Conservation (phyloP, 2,329 filamentous ascomycete species). For the Cordyceps fumosorosea region DNA sequence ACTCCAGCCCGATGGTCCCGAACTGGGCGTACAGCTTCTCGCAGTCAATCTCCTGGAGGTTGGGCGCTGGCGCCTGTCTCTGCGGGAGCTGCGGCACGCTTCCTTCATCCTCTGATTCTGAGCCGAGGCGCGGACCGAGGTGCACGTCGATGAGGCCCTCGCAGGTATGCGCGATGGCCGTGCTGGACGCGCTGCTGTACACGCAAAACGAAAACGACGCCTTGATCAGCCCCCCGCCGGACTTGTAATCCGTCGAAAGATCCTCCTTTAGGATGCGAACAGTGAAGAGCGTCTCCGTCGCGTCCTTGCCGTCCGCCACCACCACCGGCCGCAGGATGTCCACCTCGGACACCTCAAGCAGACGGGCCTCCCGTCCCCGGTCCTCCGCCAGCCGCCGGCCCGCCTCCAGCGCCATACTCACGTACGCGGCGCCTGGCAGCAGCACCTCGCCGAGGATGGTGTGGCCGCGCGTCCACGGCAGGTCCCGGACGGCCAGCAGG, state of each 20-base stretch:
- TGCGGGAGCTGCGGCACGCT: not conserved
- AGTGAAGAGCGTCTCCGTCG: not conserved
- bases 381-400: slow-evolving; percentile 15
- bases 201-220: not conserved
- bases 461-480: slow-evolving; percentile 52
- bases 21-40: slow-evolving; percentile 7
- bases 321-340: not conserved
- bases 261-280: not conserved
- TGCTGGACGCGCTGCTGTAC: not conserved
- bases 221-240: not conserved
- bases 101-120: not conserved
- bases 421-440: slow-evolving; percentile 38
- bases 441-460: slow-evolving; percentile 42
- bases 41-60: not conserved
- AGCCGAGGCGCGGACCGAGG: not conserved
- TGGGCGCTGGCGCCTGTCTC: not conserved
- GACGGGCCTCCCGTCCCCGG: not conserved
- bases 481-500: slow-evolving; percentile 37
- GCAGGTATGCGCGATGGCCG: not conserved
- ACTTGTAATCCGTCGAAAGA: too few relatives aligned
- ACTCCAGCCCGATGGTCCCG: slow-evolving; percentile 11
- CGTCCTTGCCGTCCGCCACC: not conserved
- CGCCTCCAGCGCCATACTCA: slow-evolving; percentile 38
- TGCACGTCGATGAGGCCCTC: not conserved
- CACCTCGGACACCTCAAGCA: slow-evolving; percentile 7